phyloP scores from a whole-genome alignment of 495 filamentous ascomycete genomes.

The Penicillium riverlandense region DNA sequence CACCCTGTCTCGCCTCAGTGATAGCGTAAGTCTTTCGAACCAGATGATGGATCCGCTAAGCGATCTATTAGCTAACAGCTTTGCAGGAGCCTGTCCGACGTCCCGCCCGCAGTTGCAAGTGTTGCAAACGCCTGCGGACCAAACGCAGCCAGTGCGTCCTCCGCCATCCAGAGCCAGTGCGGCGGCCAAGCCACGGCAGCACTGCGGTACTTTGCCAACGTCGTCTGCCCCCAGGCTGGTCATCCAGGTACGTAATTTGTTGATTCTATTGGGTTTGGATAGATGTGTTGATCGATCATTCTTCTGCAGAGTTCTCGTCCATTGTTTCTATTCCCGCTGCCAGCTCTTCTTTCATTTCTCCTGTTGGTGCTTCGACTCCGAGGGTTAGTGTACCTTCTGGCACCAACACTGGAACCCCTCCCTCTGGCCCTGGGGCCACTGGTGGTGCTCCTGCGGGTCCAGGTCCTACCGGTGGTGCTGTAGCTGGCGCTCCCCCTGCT shows the following conservation, averaged over 20 bases:
- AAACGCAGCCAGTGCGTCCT: conserved; percentile 21
- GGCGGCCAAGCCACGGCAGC: conserved; percentile 19
- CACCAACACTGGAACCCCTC: conserved; percentile 12
- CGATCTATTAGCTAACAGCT: conserved; percentile 9
- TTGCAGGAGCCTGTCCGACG: background rate
- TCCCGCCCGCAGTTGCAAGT: conserved; percentile 21
- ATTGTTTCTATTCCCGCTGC: conserved; percentile 10
- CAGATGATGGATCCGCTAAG: background rate
- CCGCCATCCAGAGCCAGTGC: conserved; percentile 20
- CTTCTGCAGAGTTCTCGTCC: conserved; percentile 1
- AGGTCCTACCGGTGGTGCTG: conserved; percentile 2
- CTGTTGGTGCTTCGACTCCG: too few relatives aligned
- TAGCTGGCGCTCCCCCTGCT: background rate
- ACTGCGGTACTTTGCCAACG: conserved; percentile 23
- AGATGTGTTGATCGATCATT: background rate
- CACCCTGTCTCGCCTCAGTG: conserved; percentile 29
- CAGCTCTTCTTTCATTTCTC: conserved; percentile 3
- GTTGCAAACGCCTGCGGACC: conserved; percentile 23
- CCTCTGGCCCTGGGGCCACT: conserved; percentile 4
- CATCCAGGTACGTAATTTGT: conserved; percentile 1
- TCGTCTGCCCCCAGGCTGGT: conserved; percentile 29
- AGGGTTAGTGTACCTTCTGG: conserved; percentile 2
- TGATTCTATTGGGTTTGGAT: background rate
- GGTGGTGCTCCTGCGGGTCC: conserved; percentile 5
- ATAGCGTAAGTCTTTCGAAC: conserved; percentile 23